Evolutionary conservation across 352 stramenopile species (phyloP), one percentile per base, ranked within the genome.

Genomic region (Globisporangium uncinulatum): DNA sequence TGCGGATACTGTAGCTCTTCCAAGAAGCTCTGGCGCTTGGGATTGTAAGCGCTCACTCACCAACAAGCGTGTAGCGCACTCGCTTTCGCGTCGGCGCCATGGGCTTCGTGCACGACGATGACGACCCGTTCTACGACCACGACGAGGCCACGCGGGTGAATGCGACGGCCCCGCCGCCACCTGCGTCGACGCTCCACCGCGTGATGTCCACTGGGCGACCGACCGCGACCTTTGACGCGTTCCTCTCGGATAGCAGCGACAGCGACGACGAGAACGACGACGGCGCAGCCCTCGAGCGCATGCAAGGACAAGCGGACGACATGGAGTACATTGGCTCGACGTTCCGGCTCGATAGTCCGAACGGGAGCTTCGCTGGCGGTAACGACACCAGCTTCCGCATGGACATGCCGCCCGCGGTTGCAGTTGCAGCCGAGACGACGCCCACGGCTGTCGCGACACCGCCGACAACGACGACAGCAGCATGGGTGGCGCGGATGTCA

Each of bases 241-340:
- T 83, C 42, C 61, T 83, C 31, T 81, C 72, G 29, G 72, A 81
- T 43, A 61, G 56, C 15, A 72, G 62, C 42, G 63, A 54, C 15
- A 69, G 63, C 46, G 63, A 54, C 45, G 60, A 42, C 48, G 65
- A 69, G 43, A 63, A 79, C 29, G 64, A 65, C 21, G 61, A 69
- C 10, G 63, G 57, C 13, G 41, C 61, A 7, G 57, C 42, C 0
- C 9, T 81, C 29, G 24, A 66, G 53, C 65, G 74, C 37, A 84
- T 84, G 74, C 71, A 81, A 61, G 61, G 69, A 51, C 70, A 84
- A 44, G 72, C 70, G 6, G 74, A 84, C 57, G 74, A 84, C 59
- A 67, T 74, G 58, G 51, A 55, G 36, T 80, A 74, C 62, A 54
- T 74, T 20, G 57, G 72, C 48, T 66, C 63, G 54, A 55, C 59